These are phyloP conservation scores for Penicillium frequentans DNA, from an alignment of 2,329 filamentous ascomycete species.

Conservation along the genomic window DNA sequence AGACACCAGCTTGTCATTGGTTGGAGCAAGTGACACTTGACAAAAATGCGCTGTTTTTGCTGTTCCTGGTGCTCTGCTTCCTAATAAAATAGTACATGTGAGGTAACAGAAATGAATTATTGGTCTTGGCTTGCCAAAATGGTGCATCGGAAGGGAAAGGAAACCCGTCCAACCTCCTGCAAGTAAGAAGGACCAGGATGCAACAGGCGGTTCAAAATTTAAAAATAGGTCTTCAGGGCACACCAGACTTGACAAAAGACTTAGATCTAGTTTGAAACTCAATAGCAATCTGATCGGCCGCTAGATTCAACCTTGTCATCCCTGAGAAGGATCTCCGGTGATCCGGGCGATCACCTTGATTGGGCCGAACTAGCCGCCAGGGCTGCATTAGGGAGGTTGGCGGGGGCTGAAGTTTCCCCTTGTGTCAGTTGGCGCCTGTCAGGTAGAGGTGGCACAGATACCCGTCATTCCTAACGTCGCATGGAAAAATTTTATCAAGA, in stretches of 20 bases:
- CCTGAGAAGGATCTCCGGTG: conserved; percentile 14
- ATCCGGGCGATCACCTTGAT: conserved; percentile 16
- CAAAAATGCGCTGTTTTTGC: not conserved
- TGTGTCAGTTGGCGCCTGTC: conserved; percentile 14
- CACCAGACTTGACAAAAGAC: not conserved
- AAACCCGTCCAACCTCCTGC: not conserved
- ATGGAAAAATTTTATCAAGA: conserved; percentile 9
- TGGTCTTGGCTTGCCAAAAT: conserved; percentile 8
- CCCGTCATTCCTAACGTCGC: conserved; percentile 14
- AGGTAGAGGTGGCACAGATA: not conserved
- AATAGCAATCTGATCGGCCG: conserved; percentile 16
- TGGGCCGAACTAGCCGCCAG: conserved; percentile 7
- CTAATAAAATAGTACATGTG: not conserved
- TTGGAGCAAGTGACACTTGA: not conserved
- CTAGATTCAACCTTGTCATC: not conserved
- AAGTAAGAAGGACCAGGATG: not conserved
- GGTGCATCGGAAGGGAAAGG: not conserved
- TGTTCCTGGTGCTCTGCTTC: not conserved
- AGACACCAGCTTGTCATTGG: not conserved
- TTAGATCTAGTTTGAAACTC: conserved; percentile 14
- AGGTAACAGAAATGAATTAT: conserved; percentile 7
- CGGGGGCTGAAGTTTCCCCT: not conserved
- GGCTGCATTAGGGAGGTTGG: conserved; percentile 11
- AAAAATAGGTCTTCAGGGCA: conserved; percentile 13
- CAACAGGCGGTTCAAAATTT: not conserved